Conservation (phyloP, 2,329 filamentous ascomycete genomes). For the Sporothrix dimorphospora region DNA sequence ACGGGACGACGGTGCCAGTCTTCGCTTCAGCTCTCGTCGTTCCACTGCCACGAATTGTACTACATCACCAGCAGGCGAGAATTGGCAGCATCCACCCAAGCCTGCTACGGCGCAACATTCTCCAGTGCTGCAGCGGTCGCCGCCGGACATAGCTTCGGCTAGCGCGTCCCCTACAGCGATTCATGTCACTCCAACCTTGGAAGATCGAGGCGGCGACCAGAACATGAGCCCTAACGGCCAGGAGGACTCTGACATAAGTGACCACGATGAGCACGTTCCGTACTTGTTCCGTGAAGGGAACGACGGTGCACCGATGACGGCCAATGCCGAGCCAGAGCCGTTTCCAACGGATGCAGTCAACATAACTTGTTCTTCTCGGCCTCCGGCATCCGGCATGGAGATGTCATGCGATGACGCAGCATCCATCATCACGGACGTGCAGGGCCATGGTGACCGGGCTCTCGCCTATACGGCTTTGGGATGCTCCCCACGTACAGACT, state of each 20-base stretch:
- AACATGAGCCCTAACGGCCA: not conserved
- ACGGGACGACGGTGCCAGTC: too few species aligned
- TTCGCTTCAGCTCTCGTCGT: too few species aligned
- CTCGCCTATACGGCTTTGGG: not conserved
- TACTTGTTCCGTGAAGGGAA: not conserved
- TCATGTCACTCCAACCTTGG: not conserved
- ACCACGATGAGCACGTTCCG: not conserved
- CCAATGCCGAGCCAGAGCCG: not conserved
- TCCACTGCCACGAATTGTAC: too few species aligned
- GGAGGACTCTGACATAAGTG: not conserved
- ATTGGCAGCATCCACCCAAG: not conserved
- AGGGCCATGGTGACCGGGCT: constrained; percentile 2
- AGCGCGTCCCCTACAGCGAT: not conserved
- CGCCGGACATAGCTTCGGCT: not conserved
- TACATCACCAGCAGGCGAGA: too few species aligned
- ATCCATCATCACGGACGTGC: not conserved
- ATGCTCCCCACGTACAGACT: not conserved
- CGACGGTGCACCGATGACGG: not conserved
- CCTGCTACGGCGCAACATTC: not conserved
- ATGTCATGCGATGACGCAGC: constrained; percentile 10
- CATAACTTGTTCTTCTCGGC: not conserved
- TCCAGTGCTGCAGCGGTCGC: not conserved
- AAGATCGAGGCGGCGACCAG: not conserved
- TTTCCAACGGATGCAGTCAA: not conserved
- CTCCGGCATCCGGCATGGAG: not conserved